Evolutionary conservation across 306 rosid species (phyloP), one percentile per base, ranked within the genome.

Genomic region (Medicago arabica): DNA sequence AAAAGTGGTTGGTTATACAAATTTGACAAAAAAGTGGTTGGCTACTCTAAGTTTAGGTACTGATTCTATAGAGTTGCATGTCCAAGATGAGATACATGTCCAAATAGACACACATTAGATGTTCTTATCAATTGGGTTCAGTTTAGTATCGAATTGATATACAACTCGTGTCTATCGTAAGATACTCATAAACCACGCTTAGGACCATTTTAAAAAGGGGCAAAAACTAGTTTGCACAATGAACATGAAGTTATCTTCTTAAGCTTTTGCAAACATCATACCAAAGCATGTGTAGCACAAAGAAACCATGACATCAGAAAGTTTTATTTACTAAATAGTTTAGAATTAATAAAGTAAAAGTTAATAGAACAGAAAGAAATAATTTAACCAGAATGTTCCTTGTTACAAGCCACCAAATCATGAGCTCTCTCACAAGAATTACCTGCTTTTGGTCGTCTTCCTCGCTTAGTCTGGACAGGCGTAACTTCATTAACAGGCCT

Each of bases 371-470:
- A n/a, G 57, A 51, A 16, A 2, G 16, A 51, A 16, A 51, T 16
- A 51, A 7, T 49, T 50, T 50, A 15, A 50, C 57, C 57, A 0
- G 21, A n/a, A 18, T 44, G 54, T 49, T 49, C 18, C 18, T 14
- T 50, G 9, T 14, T 50, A 51, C 21, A 51, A 31, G 43, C 19
- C 67, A 15, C 43, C 18, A 34, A 15, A 60, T 60, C 34, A 59
- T 4, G 39, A 21, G 65, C 57, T 28, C 17, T 61, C 7, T 54
- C 63, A 6, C 1, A 31, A 15, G 60, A 36, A 44, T 4, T 8
- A 68, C 79, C 51, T 34, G n/a, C 47, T 77, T 14, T 75, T 39
- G 75, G 18, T 68, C 59, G 44, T 83, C 80, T 82, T 67, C 80
- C 85, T 47, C 81, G 78, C 69, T 59, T 75, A 15, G 54, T 43